Base-by-base conservation (phyloP, 2,329 filamentous ascomycete genomes). In the Rutstroemia sp. region DNA sequence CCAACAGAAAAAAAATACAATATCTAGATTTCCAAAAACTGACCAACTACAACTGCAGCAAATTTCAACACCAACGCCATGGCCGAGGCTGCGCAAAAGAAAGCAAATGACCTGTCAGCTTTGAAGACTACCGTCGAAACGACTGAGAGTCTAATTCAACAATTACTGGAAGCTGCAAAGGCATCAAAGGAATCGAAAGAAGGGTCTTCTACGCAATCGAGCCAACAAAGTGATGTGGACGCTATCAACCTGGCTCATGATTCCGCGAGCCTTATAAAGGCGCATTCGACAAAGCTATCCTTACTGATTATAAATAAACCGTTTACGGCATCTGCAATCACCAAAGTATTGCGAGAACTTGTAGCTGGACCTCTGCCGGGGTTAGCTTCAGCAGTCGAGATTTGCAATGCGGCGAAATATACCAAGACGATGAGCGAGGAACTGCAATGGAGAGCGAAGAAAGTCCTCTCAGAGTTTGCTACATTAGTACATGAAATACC, bases 221-320 rank as follows among this genome's bases (percentile, higher is more conserved):
- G 50, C 17, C 51, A 59, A 39, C 46, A 51, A n/a, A 59, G 45
- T 25, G 55, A 61, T 23, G 46, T 82, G 67, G 72, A 87, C 61
- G 77, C 83, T 9, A 78, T 96, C 23, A 73, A 82, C 14, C 78
- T 92, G 57, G 82, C 92, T 37, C 80, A 81, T 64, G 86, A 92
- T 65, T 80, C 88, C 0, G 81, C 89, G 0, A 81, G 78, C 25
- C 77, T 95, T 5, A 82, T 96, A 58, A 85, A 83, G 68, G 89
- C 91, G 0, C 90, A 96, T 68, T 82, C 86, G 1, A 96, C 91
- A 5, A 96, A 95, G 61, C 78, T 96, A 25, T 92, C 89, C 0
- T 84, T 96, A 0, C 80, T 97, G 12, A 81, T 94, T 1, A 87
- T 95, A 66, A 96, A 89, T 66, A 81, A 89, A 17, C 92, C 92